Evolutionary conservation across 768 basidiomycete genomes (phyloP), one percentile per base, ranked within the genome.

Genomic region (Pulveroboletus sp.): DNA sequence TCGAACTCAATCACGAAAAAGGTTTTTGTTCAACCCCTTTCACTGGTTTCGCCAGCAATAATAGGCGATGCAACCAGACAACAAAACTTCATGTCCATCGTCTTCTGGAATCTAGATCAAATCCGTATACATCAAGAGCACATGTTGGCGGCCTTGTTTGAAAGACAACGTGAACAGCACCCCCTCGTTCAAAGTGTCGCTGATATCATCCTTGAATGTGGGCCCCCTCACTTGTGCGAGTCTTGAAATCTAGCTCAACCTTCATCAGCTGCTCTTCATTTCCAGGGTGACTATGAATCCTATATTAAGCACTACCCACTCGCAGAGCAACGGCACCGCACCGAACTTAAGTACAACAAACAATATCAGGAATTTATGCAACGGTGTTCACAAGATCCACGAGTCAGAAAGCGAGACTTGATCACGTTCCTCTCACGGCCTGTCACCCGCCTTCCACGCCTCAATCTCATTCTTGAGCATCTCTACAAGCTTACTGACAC

Each of bases 301-400:
- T 93, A 93, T 66, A 88, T 93, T 68, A 88, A 92, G 61, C 83
- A 92, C 54, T 94, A 93, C 54, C 92, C 92, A 4, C 73, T 94
- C 39, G 81, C 93, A 1, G 89, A 93, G 61, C 87, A 88, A 9
- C 76, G 76, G 24, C 89, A 94, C 59, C 85, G 86, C 45, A 78
- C 81, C 28, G 89, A 94, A 62, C 75, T 88, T 38, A 81, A 77
- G 47, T 73, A 72, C 27, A 94, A 91, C 64, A 70, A 74, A 10
- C 69, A 67, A 3, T 95, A 94, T 63, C 78, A 79, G 50, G 64
- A 69, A 17, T 90, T 92, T 59, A 71, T 89, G 27, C 77, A 83
- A 58, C 74, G 74, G 26, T 79, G 80, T 33, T 76, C 81, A 2
- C 73, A 73, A 39, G 81, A 91, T 55, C 79, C 83, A 11, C 79